Evolutionary conservation across 2,329 filamentous ascomycete genomes (phyloP).

Genomic region (Cercospora sp.): DNA sequence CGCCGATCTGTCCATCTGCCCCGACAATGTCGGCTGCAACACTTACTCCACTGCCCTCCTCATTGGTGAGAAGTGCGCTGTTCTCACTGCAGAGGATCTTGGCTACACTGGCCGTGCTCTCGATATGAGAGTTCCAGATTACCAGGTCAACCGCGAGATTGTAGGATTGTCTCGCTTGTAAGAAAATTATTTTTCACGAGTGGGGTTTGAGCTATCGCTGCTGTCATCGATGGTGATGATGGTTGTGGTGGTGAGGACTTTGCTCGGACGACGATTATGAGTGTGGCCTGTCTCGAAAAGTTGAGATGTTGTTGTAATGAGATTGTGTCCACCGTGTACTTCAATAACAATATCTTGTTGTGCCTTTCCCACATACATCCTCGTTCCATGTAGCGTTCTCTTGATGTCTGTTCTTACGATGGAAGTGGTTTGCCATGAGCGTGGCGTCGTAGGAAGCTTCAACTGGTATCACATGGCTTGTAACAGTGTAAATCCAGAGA

Average conservation of each 20-base stretch:
- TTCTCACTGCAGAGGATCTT: constrained; percentile 70
- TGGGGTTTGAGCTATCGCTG: neutral
- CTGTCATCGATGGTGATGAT: neutral
- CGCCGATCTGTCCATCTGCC: constrained; percentile 73
- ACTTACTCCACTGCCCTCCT: constrained; percentile 69
- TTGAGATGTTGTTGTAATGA: neutral
- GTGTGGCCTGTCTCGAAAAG: neutral
- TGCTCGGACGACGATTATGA: no score
- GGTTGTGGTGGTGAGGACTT: neutral
- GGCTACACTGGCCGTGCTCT: constrained; percentile 71
- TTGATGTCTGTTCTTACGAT: no score
- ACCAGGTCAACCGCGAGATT: constrained; percentile 51
- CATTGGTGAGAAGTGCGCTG: constrained; percentile 72
- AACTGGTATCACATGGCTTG: no score
- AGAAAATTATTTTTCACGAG: neutral
- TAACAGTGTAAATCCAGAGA: no score
- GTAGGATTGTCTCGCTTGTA: constrained; percentile 46
- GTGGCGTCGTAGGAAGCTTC: no score
- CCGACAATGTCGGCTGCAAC: constrained; percentile 69
- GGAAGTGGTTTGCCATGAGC: no score
- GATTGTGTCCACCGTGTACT: neutral
- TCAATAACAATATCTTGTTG: neutral
- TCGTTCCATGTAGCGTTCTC: no score
- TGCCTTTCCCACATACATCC: neutral
- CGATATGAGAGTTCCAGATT: constrained; percentile 69